Evolutionary conservation across 2,329 filamentous ascomycete genomes (phyloP).

Genomic region (Neopestalotiopsis clavispora): DNA sequence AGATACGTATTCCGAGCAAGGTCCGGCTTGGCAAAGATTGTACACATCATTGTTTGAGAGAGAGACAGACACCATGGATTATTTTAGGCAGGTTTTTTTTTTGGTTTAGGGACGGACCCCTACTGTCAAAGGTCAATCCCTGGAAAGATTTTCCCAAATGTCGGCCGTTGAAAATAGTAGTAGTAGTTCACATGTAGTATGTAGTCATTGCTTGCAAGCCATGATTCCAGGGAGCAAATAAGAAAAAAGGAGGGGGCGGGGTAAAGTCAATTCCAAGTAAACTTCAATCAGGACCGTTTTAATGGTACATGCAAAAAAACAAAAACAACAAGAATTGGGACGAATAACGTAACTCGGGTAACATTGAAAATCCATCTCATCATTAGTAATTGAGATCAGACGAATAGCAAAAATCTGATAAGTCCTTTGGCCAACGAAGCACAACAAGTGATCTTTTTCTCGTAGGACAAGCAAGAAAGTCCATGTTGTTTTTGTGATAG

Average conservation of each 20-base stretch:
- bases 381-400: background rate
- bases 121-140: background rate
- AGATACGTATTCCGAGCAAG: background rate
- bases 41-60: background rate
- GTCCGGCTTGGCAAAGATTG: background rate
- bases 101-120: background rate
- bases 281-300: background rate
- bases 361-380: background rate
- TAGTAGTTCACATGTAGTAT: no score
- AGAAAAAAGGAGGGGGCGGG: conserved; percentile 17
- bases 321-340: background rate
- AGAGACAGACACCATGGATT: background rate
- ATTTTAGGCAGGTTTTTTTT: background rate
- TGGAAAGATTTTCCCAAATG: conserved; percentile 21
- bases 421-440: background rate
- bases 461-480: background rate
- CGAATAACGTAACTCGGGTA: background rate
- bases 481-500: background rate
- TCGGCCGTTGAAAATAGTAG: conserved; percentile 8
- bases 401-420: background rate
- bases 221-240: conserved; percentile 2
- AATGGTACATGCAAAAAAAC: background rate
- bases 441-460: background rate
- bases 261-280: conserved; percentile 13
- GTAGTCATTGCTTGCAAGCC: background rate